A percentile compares a stretch with the other conserved stretches of the same genome.
Conservation (phyloP, 2,329 filamentous ascomycete species). For the Rasamsonia emersonii region DNA sequence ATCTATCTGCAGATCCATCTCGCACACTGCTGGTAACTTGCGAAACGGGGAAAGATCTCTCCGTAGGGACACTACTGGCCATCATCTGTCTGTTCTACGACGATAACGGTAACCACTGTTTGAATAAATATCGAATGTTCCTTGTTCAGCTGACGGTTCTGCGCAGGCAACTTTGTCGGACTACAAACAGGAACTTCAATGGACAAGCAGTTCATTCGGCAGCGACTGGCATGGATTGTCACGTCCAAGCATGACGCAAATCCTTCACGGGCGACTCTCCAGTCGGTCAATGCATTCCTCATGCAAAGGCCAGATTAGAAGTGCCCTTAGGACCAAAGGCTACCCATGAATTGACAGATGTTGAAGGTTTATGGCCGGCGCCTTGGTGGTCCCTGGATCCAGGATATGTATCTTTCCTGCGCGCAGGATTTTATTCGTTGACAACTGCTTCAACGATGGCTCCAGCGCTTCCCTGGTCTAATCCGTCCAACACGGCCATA, state of each 20-base stretch:
- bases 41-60: constrained; percentile 68
- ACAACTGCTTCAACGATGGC: constrained; percentile 40
- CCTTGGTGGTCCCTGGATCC: too few species aligned
- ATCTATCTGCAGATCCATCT: constrained; percentile 21
- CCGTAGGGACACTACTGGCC: constrained; percentile 67
- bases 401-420: constrained; percentile 5
- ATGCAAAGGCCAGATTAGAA: constrained; percentile 46
- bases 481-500: constrained; percentile 45
- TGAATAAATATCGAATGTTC: not conserved
- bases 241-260: constrained; percentile 70
- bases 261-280: constrained; percentile 73
- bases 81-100: constrained; percentile 66
- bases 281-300: constrained; percentile 84
- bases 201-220: constrained; percentile 69
- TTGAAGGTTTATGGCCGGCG: too few species aligned
- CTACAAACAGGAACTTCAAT: constrained; percentile 32
- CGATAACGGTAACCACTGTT: constrained; percentile 46
- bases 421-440: constrained; percentile 24
- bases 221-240: constrained; percentile 73
- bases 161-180: constrained; percentile 23
- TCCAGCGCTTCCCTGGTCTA: constrained; percentile 43
- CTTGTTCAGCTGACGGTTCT: constrained; percentile 11
- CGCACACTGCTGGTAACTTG: constrained; percentile 55
- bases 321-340: too few species aligned
- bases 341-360: too few species aligned